Evolutionary conservation across 805 yeast genomes (phyloP).

Genomic region (Clavispora fructus): DNA sequence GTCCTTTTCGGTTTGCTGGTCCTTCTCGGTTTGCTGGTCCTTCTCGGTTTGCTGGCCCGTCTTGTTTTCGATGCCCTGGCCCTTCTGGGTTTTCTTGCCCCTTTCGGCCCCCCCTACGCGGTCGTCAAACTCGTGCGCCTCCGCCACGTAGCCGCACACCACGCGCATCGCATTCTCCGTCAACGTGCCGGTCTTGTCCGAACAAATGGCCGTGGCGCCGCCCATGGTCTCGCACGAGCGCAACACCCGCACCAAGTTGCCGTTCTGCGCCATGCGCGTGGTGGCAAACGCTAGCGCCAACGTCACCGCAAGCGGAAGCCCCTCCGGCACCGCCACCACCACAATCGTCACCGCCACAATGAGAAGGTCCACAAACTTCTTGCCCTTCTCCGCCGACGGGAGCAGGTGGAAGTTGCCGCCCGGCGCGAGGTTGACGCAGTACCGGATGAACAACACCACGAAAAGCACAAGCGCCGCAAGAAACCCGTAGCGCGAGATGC

Average conservation of each 20-base stretch:
- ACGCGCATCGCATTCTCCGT: slow-evolving; percentile 93
- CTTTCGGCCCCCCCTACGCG: too few species aligned
- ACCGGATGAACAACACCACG: slow-evolving; percentile 71
- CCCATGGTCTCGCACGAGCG: slow-evolving; percentile 99
- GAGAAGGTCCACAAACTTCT: slow-evolving; percentile 74
- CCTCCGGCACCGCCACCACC: slow-evolving; percentile 99
- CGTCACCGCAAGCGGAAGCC: slow-evolving; percentile 95
- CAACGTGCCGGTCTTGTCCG: slow-evolving; percentile 96
- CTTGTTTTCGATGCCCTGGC: too few species aligned
- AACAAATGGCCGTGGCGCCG: slow-evolving; percentile 93
- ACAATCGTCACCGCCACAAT: slow-evolving; percentile 89
- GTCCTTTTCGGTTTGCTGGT: too few species aligned
- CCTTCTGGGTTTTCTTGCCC: too few species aligned
- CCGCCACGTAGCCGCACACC: slow-evolving; percentile 53
- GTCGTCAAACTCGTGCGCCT: slow-evolving; percentile 41
- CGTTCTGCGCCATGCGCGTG: slow-evolving; percentile 95
- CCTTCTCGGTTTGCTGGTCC: too few species aligned
- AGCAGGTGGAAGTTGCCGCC: slow-evolving; percentile 41
- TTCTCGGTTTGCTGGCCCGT: too few species aligned
- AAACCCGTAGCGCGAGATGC: slow-evolving; percentile 91
- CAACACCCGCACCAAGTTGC: slow-evolving; percentile 89
- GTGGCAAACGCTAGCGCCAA: slow-evolving; percentile 96
- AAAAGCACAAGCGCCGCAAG: slow-evolving; percentile 80
- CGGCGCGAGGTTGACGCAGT: slow-evolving; percentile 55
- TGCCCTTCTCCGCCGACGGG: slow-evolving; percentile 72